These are phyloP conservation scores for Golubevia sp. DNA, from an alignment of 1,284 basidiomycete species.

Conservation along the genomic window DNA sequence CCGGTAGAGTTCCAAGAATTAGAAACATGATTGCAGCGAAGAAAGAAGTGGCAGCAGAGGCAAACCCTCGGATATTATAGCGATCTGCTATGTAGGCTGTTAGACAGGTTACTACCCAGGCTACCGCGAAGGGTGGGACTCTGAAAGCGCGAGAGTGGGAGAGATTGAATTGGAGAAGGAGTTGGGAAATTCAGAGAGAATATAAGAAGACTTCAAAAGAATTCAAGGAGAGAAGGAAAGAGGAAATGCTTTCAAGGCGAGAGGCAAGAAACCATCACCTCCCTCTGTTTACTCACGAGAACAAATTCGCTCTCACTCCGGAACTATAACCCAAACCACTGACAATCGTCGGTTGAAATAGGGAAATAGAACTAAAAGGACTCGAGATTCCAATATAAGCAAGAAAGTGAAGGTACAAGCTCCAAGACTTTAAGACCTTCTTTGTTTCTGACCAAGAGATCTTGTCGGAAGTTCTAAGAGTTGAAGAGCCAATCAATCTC, in stretches of 20 bases:
- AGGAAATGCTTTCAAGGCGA: background rate
- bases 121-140: background rate
- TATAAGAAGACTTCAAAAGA: background rate
- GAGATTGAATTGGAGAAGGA: too few relatives aligned
- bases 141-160: background rate
- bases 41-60: background rate
- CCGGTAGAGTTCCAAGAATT: background rate
- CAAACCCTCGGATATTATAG: background rate
- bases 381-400: background rate
- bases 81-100: background rate
- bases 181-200: background rate
- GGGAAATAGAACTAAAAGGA: background rate
- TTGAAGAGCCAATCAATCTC: background rate
- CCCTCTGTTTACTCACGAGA: background rate
- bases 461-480: background rate
- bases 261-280: background rate
- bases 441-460: background rate
- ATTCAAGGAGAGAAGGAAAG: background rate
- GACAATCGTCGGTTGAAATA: background rate
- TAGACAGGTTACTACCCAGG: slow-evolving; percentile 1
- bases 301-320: background rate
- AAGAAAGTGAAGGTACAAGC: background rate
- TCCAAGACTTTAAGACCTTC: background rate
- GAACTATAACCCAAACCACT: background rate
- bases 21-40: background rate